Conservation (phyloP, 1,284 basidiomycete genomes). For the Leccinum subrobustum region DNA sequence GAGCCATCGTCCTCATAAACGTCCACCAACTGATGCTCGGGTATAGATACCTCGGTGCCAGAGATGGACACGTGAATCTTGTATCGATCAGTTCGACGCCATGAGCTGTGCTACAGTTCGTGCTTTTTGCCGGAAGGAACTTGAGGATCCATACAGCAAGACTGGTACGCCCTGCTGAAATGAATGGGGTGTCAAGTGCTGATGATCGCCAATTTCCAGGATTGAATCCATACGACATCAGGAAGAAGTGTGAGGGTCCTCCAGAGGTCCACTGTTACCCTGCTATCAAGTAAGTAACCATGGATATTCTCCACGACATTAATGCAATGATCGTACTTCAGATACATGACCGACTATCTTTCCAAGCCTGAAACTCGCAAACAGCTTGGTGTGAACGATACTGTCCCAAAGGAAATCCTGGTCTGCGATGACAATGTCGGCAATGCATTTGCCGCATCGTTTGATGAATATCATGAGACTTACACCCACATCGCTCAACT, state of each 20-base stretch:
- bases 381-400: slow-evolving; percentile 54
- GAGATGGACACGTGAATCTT: slow-evolving; percentile 44
- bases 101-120: slow-evolving; percentile 40
- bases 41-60: slow-evolving; percentile 45
- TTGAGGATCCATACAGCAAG: too few relatives aligned
- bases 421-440: slow-evolving; percentile 46
- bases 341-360: background rate
- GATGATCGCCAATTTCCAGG: too few relatives aligned
- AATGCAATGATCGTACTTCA: too few relatives aligned
- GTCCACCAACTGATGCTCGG: background rate
- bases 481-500: slow-evolving; percentile 62
- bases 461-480: slow-evolving; percentile 38
- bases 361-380: slow-evolving; percentile 36
- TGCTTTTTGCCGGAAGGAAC: too few relatives aligned
- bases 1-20: slow-evolving; percentile 4
- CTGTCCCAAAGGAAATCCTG: slow-evolving; percentile 41
- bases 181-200: too few relatives aligned
- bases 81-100: slow-evolving; percentile 47
- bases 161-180: too few relatives aligned
- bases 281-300: too few relatives aligned
- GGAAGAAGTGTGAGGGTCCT: too few relatives aligned
- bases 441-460: slow-evolving; percentile 36
- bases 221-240: too few relatives aligned
- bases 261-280: too few relatives aligned
- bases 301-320: too few relatives aligned